Conservation (phyloP, 805 yeast species). For the Wickerhamomyces alni region DNA sequence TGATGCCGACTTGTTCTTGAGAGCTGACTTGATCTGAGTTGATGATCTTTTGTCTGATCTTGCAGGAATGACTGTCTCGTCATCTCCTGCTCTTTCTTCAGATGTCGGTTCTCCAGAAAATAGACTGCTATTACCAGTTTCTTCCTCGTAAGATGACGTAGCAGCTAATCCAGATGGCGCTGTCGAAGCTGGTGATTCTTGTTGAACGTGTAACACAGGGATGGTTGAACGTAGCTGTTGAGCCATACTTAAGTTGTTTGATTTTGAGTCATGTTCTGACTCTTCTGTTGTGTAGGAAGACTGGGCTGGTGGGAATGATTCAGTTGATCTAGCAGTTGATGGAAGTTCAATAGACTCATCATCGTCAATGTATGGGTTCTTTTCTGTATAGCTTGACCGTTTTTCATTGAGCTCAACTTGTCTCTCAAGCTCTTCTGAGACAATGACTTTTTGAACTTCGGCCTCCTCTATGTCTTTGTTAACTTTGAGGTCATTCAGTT, state of each 20-base stretch:
- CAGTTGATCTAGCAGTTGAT: conserved; percentile 21
- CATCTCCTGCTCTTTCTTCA: conserved; percentile 4
- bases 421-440: background rate
- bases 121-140: conserved; percentile 7
- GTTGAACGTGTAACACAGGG: conserved; percentile 16
- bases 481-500: conserved; percentile 2
- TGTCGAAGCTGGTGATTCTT: background rate
- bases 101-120: conserved; percentile 7
- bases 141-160: background rate
- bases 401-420: background rate
- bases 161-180: background rate
- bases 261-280: conserved; percentile 8
- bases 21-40: conserved; percentile 40
- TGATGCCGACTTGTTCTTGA: conserved; percentile 26
- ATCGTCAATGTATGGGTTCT: background rate
- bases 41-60: conserved; percentile 28
- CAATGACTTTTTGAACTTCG: conserved; percentile 8
- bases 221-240: conserved; percentile 39
- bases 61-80: conserved; percentile 24
- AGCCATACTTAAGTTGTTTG: conserved; percentile 31
- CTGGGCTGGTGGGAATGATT: conserved; percentile 8
- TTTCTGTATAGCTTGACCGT: background rate
- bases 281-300: conserved; percentile 19
- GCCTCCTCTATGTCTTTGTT: conserved; percentile 8
- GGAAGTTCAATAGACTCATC: conserved; percentile 12